A percentile compares a stretch with the other conserved stretches of the same genome.
Conservation (phyloP, 805 yeast species). For the Komagataella phaffii region DNA sequence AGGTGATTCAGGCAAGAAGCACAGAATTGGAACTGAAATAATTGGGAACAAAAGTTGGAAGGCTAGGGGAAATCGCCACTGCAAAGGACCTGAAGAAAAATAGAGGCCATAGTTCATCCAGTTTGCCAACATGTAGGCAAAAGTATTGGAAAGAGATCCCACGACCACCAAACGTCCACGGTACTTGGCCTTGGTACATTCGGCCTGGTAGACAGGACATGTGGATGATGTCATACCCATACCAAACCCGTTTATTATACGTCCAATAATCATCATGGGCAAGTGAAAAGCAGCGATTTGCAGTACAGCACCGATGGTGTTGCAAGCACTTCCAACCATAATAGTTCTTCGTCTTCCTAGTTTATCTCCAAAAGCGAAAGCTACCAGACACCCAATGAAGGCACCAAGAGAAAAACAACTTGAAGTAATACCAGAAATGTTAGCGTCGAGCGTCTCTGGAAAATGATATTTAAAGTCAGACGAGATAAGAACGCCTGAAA, state of each 20-base stretch:
- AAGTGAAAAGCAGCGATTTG: slow-evolving; percentile 33
- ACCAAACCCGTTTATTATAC: slow-evolving; percentile 55
- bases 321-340: slow-evolving; percentile 35
- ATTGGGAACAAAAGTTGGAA: slow-evolving; percentile 37
- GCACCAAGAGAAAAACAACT: slow-evolving; percentile 38
- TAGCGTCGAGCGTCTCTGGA: background rate
- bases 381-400: slow-evolving; percentile 38
- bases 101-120: slow-evolving; percentile 53
- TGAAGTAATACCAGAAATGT: slow-evolving; percentile 2
- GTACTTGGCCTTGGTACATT: slow-evolving; percentile 52
- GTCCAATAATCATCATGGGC: slow-evolving; percentile 40
- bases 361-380: slow-evolving; percentile 36
- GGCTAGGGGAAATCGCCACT: slow-evolving; percentile 60
- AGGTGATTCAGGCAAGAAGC: slow-evolving; percentile 17
- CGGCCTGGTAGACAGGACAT: slow-evolving; percentile 64
- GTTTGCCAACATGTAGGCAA: slow-evolving; percentile 55
- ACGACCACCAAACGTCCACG: slow-evolving; percentile 56
- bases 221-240: slow-evolving; percentile 62
- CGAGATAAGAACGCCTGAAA: slow-evolving; percentile 5
- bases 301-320: slow-evolving; percentile 50
- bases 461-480: slow-evolving; percentile 5
- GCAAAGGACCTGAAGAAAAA: slow-evolving; percentile 28
- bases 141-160: slow-evolving; percentile 45
- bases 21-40: slow-evolving; percentile 3
- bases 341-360: slow-evolving; percentile 47